Base-by-base conservation (phyloP, 306 rosid genomes). In the Hylodesmum podocarpum region DNA sequence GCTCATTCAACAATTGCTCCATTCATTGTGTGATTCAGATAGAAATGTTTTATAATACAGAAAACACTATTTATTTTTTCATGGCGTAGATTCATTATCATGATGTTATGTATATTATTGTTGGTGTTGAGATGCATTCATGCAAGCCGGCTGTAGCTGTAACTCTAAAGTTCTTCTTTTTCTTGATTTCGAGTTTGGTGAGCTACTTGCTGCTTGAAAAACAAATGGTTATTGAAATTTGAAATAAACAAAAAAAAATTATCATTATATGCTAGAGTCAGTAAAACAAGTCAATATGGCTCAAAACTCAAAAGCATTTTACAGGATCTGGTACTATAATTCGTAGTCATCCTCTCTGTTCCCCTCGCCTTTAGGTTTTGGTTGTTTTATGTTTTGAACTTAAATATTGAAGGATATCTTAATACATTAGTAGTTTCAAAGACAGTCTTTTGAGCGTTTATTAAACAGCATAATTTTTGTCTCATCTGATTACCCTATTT, bases 21-120 rank as follows among this genome's bases (percentile, higher is more conserved):
- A 70, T 78, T 73, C 72, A n/a, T 49, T 57, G 36, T 62, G 28
- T 31, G n/a, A n/a, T n/a, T n/a, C n/a, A 13, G n/a, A 46, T 70
- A 18, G 24, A 70, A 47, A 46, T 47, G 59, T 49, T 49, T 16
- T 47, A 8, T 67, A 15, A 22, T 49, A 25, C 49, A n/a, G 66
- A 29, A 2, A 36, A 34, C 22, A 0, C 31, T 1, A 5, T 37
- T 44, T 61, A 6, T 29, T 44, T 44, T 50, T 66, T 14, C 15
- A 27, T 3, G 24, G 19, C 46, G 24, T 65, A 54, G 71, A 46
- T 44, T 16, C 72, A 9, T 22, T 51, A 22, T 69, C 24, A 14
- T 47, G 14, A 21, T 53, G 22, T 58, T 31, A 13, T 46, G 47
- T 31, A 10, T 51, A 41, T 22, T 54, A 54, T 36, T 73, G 31